A percentile compares a stretch with the other conserved stretches of the same genome.
Conservation (phyloP, 768 basidiomycete genomes). For the Tylopilus subfusipes region DNA sequence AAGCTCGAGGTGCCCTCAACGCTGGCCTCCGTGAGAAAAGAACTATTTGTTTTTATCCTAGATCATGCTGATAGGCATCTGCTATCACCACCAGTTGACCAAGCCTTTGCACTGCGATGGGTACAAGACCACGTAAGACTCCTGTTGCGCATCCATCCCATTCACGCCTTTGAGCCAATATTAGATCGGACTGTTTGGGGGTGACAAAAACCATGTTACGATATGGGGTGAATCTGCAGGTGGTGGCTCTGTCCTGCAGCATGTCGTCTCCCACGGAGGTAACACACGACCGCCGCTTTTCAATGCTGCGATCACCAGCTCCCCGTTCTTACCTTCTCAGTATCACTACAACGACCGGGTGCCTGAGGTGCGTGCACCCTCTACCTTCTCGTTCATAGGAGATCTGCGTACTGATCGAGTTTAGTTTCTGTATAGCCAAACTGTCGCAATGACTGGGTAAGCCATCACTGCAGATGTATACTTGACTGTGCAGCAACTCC, state of each 20-base stretch:
- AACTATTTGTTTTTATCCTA: neutral
- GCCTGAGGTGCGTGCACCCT: neutral
- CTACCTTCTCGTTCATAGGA: neutral
- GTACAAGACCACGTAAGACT: constrained; percentile 31
- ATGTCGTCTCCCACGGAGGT: constrained; percentile 2
- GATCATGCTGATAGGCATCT: neutral
- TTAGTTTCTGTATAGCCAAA: constrained; percentile 1
- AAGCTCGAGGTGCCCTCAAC: neutral
- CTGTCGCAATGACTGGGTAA: neutral
- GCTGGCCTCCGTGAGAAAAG: constrained; percentile 7
- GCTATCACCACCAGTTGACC: constrained; percentile 29
- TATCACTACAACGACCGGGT: constrained; percentile 5
- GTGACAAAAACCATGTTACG: constrained; percentile 21
- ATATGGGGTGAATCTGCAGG: constrained; percentile 13
- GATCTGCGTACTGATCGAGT: neutral
- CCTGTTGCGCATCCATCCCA: neutral
- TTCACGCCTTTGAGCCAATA: neutral
- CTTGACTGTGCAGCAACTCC: neutral
- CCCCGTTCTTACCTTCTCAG: constrained; percentile 1
- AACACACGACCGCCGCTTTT: constrained; percentile 7
- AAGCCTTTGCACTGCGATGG: constrained; percentile 33
- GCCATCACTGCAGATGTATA: neutral
- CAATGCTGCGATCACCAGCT: constrained; percentile 9
- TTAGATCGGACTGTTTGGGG: constrained; percentile 34
- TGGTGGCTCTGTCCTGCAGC: constrained; percentile 9